Base-by-base conservation (phyloP, 768 basidiomycete species). In the Auriculariales sp. region DNA sequence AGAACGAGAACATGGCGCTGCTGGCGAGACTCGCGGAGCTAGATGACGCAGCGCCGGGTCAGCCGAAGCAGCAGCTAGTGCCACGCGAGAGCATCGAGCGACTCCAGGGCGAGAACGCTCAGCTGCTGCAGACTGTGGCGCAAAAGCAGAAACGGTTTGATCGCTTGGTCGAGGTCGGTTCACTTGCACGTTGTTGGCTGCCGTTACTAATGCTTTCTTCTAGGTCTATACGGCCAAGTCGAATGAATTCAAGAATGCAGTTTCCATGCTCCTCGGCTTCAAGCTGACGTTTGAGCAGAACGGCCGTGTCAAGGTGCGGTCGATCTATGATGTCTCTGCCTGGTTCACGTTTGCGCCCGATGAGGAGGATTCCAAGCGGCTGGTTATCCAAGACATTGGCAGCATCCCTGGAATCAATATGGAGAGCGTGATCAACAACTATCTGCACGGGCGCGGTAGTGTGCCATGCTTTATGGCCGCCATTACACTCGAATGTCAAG, bases 221-320 rank as follows among this genome's bases (percentile, higher is more conserved):
- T 60, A 91, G 85, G 78, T 93, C 3, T 95, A 89, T 65, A 67
- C 73, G 0, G 77, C 79, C 29, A 97, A 95, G 62, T 81, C 82
- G 7, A 77, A 83, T 52, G 92, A 97, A 59, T 94, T 98, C 69
- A 78, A 87, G 32, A 88, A 93, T 60, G 82, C 91, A 4, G 84
- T 97, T 52, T 81, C 83, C 3, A 81, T 85, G 0, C 83, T 98
- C 46, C 74, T 97, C 0, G 94, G 93, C 4, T 81, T 91, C 60
- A 90, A 94, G 58, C 75, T 97, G 46, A 81, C 83, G 1, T 95
- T 97, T 61, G 87, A 87, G 59, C 86, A 84, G 14, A 90, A 89
- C 47, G 93, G 92, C 0, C 80, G 89, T 56, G 83, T 97, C 46
- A 75, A 87, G 19, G 79, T 95, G 53, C 93, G 91, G 3, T 85